phyloP scores from a whole-genome alignment of 176 grass and related monocot genomes.

The Neostapfia colusana region DNA sequence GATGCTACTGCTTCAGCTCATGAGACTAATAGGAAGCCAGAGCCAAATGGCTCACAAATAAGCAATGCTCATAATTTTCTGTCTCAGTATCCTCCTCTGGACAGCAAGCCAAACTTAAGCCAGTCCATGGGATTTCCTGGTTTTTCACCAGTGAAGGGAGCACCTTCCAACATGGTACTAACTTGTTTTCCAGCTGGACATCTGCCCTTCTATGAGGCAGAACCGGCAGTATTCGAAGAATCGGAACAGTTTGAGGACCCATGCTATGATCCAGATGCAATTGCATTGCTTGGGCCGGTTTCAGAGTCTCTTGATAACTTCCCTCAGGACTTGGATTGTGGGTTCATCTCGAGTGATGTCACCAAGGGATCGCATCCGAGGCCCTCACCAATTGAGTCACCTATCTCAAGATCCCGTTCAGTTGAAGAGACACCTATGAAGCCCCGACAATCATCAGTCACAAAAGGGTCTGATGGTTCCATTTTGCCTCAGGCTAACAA shows the following conservation, averaged over 20 bases:
- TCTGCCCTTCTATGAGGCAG: slow-evolving; percentile 45
- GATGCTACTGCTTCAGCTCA: slow-evolving; percentile 35
- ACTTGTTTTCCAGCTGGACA: slow-evolving; percentile 56
- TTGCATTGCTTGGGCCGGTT: slow-evolving; percentile 77
- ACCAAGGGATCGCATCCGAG: slow-evolving; percentile 50
- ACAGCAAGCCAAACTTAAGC: slow-evolving; percentile 42
- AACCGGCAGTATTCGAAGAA: slow-evolving; percentile 56
- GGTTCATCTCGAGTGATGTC: slow-evolving; percentile 49
- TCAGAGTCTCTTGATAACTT: slow-evolving; percentile 64
- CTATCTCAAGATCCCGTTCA: slow-evolving; percentile 53
- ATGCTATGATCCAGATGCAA: slow-evolving; percentile 65
- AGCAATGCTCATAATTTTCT: slow-evolving; percentile 51
- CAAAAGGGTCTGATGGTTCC: slow-evolving; percentile 39
- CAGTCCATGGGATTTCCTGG: slow-evolving; percentile 46
- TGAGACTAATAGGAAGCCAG: slow-evolving; percentile 45
- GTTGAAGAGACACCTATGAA: slow-evolving; percentile 58
- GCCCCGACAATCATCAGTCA: slow-evolving; percentile 23
- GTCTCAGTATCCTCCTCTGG: slow-evolving; percentile 52
- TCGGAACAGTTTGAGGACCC: slow-evolving; percentile 83
- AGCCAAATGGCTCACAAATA: slow-evolving; percentile 44
- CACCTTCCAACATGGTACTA: slow-evolving; percentile 15
- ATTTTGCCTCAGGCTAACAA: slow-evolving; percentile 47
- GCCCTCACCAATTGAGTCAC: slow-evolving; percentile 88
- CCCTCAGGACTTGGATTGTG: slow-evolving; percentile 19
- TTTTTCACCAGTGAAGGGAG: slow-evolving; percentile 46